Conservation (phyloP, 441 rosid species). For the Adansonia grandidieri region DNA sequence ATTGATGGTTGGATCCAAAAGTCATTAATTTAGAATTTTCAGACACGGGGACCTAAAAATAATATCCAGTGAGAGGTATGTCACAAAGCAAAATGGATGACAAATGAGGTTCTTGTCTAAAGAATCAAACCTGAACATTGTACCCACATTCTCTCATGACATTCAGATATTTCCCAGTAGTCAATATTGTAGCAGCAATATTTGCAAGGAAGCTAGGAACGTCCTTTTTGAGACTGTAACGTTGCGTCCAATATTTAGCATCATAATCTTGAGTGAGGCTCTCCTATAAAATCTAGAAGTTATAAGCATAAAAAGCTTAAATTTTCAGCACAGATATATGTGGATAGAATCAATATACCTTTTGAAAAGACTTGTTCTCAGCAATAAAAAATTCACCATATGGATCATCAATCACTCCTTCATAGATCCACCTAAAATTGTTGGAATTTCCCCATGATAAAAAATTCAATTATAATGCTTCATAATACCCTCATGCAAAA, state of each 20-base stretch:
- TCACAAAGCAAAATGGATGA: conserved; percentile 28
- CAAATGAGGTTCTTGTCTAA: conserved; percentile 9
- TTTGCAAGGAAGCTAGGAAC: conserved; percentile 97
- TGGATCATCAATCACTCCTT: conserved; percentile 96
- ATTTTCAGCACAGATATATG: conserved; percentile 10
- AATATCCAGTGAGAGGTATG: conserved; percentile 29
- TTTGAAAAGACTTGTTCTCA: conserved; percentile 84
- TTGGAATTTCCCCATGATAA: conserved; percentile 32
- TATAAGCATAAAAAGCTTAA: conserved; percentile 38
- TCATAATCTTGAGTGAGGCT: conserved; percentile 90
- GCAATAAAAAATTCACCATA: conserved; percentile 96
- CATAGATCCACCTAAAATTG: conserved; percentile 90
- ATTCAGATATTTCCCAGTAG: conserved; percentile 92
- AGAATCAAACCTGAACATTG: conserved; percentile 75
- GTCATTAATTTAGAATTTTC: conserved; percentile 81
- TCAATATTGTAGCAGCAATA: conserved; percentile 88
- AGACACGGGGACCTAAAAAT: conserved; percentile 73
- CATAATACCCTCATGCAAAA: conserved; percentile 9
- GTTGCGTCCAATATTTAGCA: conserved; percentile 83
- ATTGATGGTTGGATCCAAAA: conserved; percentile 89
- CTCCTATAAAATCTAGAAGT: conserved; percentile 57
- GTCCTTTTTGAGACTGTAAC: conserved; percentile 91
- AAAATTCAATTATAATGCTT: conserved; percentile 8
- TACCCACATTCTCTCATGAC: conserved; percentile 99
- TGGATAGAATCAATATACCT: conserved; percentile 52